Evolutionary conservation across 345 rosid genomes (phyloP).

Genomic region (Cardamine chenopodiifolia): DNA sequence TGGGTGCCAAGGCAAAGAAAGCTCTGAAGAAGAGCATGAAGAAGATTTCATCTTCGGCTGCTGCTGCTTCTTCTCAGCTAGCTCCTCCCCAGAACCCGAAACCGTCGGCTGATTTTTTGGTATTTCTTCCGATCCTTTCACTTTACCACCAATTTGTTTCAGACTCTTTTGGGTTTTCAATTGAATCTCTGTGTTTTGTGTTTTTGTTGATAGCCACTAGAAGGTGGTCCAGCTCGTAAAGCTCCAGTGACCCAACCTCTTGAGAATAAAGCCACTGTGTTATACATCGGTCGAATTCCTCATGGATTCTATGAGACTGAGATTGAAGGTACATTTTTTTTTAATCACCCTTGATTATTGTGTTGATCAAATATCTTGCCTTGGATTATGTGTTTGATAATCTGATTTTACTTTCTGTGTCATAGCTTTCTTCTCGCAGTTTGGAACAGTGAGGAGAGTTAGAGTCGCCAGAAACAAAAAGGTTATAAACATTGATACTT

Average conservation of each 20-base stretch:
- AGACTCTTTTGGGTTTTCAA: neutral
- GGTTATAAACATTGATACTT: slow-evolving; percentile 45
- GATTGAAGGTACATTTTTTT: slow-evolving; percentile 62
- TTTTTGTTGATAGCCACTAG: slow-evolving; percentile 58
- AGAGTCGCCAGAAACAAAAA: slow-evolving; percentile 84
- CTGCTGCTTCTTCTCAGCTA: slow-evolving; percentile 32
- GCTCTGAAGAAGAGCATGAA: slow-evolving; percentile 58
- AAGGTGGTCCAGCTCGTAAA: slow-evolving; percentile 69
- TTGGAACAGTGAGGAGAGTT: slow-evolving; percentile 79
- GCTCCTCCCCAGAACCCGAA: slow-evolving; percentile 39
- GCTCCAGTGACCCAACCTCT: slow-evolving; percentile 47
- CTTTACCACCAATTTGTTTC: neutral
- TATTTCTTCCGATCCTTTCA: slow-evolving; percentile 27
- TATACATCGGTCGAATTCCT: slow-evolving; percentile 87
- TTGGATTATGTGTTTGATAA: neutral
- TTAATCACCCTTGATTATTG: too few species aligned
- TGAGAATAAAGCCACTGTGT: slow-evolving; percentile 55
- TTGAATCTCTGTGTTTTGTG: neutral
- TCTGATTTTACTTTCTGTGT: neutral
- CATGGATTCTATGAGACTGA: slow-evolving; percentile 93
- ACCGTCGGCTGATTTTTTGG: slow-evolving; percentile 74
- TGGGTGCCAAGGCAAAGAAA: slow-evolving; percentile 84
- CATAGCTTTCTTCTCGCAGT: slow-evolving; percentile 77
- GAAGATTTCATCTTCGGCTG: slow-evolving; percentile 48
- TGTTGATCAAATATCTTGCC: neutral